A percentile compares a stretch with the other conserved stretches of the same genome.
phyloP scores from a whole-genome alignment of 1,284 basidiomycete species.

The Sutorius eximius region DNA sequence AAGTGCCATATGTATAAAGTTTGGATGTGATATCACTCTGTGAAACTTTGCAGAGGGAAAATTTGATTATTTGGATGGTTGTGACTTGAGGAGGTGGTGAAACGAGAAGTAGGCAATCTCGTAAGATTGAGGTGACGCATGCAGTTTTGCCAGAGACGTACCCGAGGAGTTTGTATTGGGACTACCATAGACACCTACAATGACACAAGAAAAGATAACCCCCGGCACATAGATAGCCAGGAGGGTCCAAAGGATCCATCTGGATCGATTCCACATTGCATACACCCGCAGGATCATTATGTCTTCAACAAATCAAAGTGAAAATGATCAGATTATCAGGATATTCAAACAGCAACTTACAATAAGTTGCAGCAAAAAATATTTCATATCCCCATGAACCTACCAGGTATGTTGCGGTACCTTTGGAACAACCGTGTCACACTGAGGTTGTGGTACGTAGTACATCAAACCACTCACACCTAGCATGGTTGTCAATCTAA shows the following conservation, averaged over 20 bases:
- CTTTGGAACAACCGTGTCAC: background rate
- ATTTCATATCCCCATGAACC: background rate
- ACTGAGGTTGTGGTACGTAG: too few species aligned
- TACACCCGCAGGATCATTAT: too few species aligned
- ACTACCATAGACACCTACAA: too few species aligned
- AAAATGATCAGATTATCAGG: background rate
- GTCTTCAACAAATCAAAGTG: background rate
- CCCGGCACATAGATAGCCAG: background rate
- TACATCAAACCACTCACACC: constrained; percentile 8
- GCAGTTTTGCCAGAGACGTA: too few species aligned
- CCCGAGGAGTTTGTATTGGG: too few species aligned
- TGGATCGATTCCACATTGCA: too few species aligned
- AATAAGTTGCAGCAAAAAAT: constrained; percentile 8
- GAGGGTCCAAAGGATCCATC: too few species aligned
- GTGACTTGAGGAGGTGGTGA: background rate
- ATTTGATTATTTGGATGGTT: background rate
- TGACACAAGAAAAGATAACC: background rate
- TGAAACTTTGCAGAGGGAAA: too few species aligned
- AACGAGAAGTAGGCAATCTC: background rate
- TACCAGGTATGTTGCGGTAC: background rate
- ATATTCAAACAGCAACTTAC: constrained; percentile 7
- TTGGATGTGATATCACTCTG: background rate
- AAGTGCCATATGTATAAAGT: background rate
- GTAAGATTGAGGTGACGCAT: background rate
- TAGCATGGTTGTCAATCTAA: background rate